These are phyloP conservation scores for Aphanomyces astaci DNA, from an alignment of 352 stramenopile genomes.

Conservation along the genomic window DNA sequence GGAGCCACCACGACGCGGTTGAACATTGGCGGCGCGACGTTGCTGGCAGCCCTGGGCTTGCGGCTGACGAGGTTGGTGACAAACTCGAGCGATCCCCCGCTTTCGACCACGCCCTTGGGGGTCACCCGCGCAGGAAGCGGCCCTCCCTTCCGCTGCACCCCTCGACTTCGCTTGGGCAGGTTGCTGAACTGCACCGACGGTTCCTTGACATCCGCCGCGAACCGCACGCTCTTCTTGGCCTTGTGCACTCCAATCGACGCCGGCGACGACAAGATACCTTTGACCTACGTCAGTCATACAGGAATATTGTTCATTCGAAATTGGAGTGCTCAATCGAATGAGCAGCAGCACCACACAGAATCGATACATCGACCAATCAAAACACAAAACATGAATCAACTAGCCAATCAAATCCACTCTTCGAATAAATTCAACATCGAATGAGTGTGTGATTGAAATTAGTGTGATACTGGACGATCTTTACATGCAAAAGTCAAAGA, in stretches of 20 bases:
- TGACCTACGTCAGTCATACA: not conserved
- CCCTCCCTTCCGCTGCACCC: constrained; percentile 30
- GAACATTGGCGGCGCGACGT: not conserved
- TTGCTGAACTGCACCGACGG: not conserved
- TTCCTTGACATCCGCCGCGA: constrained; percentile 34
- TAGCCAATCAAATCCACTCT: too few species aligned
- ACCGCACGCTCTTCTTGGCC: constrained; percentile 54
- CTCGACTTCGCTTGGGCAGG: constrained; percentile 30
- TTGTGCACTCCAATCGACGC: constrained; percentile 25
- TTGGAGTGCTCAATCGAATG: too few species aligned
- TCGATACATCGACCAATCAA: too few species aligned
- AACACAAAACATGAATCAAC: too few species aligned
- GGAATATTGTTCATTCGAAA: too few species aligned
- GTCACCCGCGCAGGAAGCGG: constrained; percentile 29
- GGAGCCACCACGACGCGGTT: not conserved
- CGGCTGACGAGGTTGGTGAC: constrained; percentile 61
- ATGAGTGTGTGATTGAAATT: too few species aligned
- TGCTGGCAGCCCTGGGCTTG: not conserved
- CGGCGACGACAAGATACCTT: constrained; percentile 22
- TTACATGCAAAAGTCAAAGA: too few species aligned
- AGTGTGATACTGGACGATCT: too few species aligned
- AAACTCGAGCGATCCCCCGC: constrained; percentile 77
- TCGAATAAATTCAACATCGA: too few species aligned
- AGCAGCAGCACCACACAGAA: too few species aligned
- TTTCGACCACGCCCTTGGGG: constrained; percentile 59